Evolutionary conservation across 352 stramenopile species (phyloP), one percentile per base, ranked within the genome.

Genomic region (Aphanomyces astaci): DNA sequence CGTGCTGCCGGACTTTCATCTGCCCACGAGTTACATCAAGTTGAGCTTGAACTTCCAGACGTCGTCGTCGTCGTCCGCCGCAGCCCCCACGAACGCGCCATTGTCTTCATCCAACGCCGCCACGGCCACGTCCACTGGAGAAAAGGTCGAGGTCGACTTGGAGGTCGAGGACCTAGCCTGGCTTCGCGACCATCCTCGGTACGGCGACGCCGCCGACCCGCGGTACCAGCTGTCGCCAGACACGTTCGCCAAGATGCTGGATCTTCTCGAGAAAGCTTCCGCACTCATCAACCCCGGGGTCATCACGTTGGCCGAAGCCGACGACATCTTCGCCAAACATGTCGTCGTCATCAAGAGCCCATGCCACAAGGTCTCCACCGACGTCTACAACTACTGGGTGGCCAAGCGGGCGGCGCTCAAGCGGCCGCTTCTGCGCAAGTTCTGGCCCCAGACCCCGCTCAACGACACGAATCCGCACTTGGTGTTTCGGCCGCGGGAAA

Each of bases 381-480:
- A 96, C 55, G 84, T 97, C 66, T 96, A 99, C 78, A 85, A 87
- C 59, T 98, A 98, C 76, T 99, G 97, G 97, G 84, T 96, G 5
- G 71, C 87, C 25, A 98, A 98, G 76, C 91, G 96, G 3, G 84
- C 86, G 66, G 81, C 86, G 62, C 74, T 98, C 25, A 90, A 92
- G 67, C 92, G 97, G 33, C 95, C 97, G 48, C 70, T 99, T 36
- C 65, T 99, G 27, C 88, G 96, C 40, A 86, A 94, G 24, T 98
- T 94, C 73, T 99, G 96, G 95, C 96, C 96, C 4, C 84, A 96
- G 52, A 99, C 97, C 11, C 84, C 91, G 5, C 76, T 93, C 0
- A 98, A 98, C 60, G 96, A 99, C 78, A 98, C 94, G n/a, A 98
- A 99, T 78, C 97, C 97, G 31, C 96, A 99, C 72, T 73, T 96